phyloP scores from a whole-genome alignment of 163 green algal species.

The Coccomyxa subellipsoidea region DNA sequence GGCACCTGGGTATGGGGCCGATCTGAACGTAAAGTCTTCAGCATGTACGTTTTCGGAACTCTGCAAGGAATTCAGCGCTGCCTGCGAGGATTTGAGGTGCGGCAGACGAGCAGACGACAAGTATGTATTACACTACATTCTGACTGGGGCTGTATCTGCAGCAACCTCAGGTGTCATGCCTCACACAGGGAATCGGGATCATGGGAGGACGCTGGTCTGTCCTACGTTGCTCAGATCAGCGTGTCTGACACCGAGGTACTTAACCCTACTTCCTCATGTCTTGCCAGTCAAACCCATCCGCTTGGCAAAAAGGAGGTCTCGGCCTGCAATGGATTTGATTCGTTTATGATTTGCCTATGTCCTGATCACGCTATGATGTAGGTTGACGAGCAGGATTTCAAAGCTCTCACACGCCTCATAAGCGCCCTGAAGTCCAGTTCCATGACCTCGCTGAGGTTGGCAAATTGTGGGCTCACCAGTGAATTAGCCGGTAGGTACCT shows the following conservation, averaged over 20 bases:
- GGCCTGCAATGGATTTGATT: too few relatives aligned
- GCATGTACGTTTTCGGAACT: background rate
- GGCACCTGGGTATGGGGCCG: background rate
- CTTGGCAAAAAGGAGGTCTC: too few relatives aligned
- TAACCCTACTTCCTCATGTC: background rate
- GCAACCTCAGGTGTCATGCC: background rate
- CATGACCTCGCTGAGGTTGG: background rate
- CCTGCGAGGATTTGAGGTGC: background rate
- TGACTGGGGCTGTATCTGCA: too few relatives aligned
- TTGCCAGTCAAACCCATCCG: too few relatives aligned
- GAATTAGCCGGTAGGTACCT: background rate
- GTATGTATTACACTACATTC: too few relatives aligned
- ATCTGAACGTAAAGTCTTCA: background rate
- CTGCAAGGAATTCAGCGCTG: background rate
- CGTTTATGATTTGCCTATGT: too few relatives aligned
- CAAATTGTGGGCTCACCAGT: background rate
- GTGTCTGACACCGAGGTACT: background rate
- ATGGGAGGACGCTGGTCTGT: background rate
- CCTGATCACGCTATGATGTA: background rate
- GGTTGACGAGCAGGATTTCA: background rate
- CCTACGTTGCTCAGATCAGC: background rate
- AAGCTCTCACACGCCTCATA: background rate
- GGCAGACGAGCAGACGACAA: too few relatives aligned
- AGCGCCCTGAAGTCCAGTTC: background rate
- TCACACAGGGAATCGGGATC: background rate